Conservation (phyloP, 495 filamentous ascomycete species). For the Jackrogersella minutella region DNA sequence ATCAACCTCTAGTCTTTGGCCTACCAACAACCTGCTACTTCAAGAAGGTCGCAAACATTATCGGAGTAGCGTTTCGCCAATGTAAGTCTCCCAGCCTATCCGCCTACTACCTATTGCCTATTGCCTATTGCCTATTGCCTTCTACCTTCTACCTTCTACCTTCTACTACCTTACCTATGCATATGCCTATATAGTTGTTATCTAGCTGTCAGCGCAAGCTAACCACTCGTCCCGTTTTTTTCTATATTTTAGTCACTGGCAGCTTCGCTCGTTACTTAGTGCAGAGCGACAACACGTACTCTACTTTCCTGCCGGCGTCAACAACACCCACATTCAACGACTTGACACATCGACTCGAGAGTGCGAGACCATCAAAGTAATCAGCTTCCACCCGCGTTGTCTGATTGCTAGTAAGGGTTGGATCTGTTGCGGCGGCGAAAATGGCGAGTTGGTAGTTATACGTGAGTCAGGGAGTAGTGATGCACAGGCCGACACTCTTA, state of each 20-base stretch:
- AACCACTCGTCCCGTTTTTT: constrained; percentile 4
- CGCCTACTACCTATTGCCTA: constrained; percentile 6
- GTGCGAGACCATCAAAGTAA: constrained; percentile 75
- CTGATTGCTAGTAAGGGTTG: constrained; percentile 84
- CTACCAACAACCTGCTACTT: constrained; percentile 65
- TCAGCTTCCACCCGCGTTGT: constrained; percentile 85
- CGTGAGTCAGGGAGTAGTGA: constrained; percentile 46
- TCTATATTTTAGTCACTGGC: constrained; percentile 89
- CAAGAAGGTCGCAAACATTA: constrained; percentile 76
- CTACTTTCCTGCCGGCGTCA: constrained; percentile 78
- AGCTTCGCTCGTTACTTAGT: constrained; percentile 90
- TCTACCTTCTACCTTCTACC: too few relatives aligned
- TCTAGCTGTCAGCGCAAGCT: neutral
- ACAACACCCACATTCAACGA: constrained; percentile 68
- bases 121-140: neutral
- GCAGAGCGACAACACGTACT: constrained; percentile 76
- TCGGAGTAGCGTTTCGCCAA: constrained; percentile 74
- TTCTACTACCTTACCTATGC: too few relatives aligned
- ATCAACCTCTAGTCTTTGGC: constrained; percentile 47
- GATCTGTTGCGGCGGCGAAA: constrained; percentile 88
- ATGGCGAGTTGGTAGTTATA: constrained; percentile 85
- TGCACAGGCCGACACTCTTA: constrained; percentile 41
- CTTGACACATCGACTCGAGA: constrained; percentile 76
- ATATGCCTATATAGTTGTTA: too few relatives aligned
- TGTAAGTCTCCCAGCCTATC: constrained; percentile 59